phyloP scores from a whole-genome alignment of 2,329 filamentous ascomycete genomes.

The Xylaria sp. region DNA sequence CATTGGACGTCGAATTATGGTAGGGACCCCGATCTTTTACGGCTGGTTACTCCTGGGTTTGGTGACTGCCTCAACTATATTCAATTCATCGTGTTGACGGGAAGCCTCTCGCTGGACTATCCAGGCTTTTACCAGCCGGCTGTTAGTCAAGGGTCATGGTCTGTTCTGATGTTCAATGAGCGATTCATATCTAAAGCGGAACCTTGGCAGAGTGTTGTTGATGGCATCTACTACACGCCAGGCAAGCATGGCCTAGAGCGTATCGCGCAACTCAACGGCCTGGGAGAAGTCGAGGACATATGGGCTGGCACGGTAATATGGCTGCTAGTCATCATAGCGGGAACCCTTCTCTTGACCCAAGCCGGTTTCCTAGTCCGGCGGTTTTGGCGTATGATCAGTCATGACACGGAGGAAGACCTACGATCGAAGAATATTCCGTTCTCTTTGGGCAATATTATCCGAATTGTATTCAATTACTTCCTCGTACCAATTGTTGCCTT shows the following conservation, averaged over 20 bases:
- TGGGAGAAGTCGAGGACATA: constrained; percentile 78
- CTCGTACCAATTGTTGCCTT: constrained; percentile 86
- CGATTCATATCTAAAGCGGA: constrained; percentile 79
- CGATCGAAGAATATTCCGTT: constrained; percentile 93
- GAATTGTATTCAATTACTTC: constrained; percentile 92
- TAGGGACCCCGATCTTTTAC: constrained; percentile 87
- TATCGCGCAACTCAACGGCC: constrained; percentile 83
- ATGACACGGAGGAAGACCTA: constrained; percentile 84
- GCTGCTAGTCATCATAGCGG: constrained; percentile 79
- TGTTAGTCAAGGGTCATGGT: constrained; percentile 89
- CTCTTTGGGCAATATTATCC: constrained; percentile 78
- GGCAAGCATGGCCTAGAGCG: constrained; percentile 81
- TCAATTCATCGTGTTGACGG: constrained; percentile 89
- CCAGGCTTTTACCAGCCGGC: constrained; percentile 95
- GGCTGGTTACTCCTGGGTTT: constrained; percentile 94
- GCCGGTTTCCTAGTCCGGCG: constrained; percentile 80
- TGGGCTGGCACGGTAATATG: constrained; percentile 96
- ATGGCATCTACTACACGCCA: constrained; percentile 88
- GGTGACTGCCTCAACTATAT: constrained; percentile 97
- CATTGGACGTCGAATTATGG: constrained; percentile 99
- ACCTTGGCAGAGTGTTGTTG: constrained; percentile 73
- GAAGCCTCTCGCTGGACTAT: constrained; percentile 86
- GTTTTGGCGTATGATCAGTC: constrained; percentile 75
- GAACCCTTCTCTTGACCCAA: constrained; percentile 76
- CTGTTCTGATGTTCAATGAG: constrained; percentile 89